Conservation (phyloP, 2,329 filamentous ascomycete genomes). For the Aspergillus sp. region DNA sequence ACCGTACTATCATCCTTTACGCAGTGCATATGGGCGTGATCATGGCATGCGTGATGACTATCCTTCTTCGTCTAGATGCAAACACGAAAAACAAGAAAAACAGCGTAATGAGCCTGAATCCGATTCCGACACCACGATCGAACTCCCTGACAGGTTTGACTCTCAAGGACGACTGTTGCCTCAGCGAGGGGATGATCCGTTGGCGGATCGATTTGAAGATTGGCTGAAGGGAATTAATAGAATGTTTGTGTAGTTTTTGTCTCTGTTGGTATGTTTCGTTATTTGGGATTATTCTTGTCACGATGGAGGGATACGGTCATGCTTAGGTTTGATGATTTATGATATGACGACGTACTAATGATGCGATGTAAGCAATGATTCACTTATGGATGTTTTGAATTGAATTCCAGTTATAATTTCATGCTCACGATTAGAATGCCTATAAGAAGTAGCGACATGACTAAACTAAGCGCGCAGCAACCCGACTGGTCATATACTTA, state of each 20-base stretch:
- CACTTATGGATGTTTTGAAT: too few species aligned
- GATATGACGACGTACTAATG: too few species aligned
- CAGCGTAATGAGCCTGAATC: constrained; percentile 16
- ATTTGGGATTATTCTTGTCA: too few species aligned
- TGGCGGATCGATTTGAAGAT: constrained; percentile 35
- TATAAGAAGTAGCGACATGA: too few species aligned
- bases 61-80: neutral
- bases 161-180: constrained; percentile 38
- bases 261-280: neutral
- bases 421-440: too few species aligned
- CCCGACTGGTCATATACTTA: constrained; percentile 3
- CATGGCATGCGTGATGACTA: neutral
- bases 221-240: constrained; percentile 32
- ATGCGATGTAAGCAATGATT: too few species aligned
- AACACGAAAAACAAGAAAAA: neutral
- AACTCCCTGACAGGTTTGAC: constrained; percentile 46
- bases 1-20: constrained; percentile 12
- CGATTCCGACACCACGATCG: constrained; percentile 45
- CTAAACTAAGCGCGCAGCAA: neutral
- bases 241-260: constrained; percentile 20
- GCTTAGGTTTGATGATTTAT: too few species aligned
- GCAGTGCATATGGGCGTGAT: constrained; percentile 4
- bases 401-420: too few species aligned
- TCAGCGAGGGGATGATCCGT: constrained; percentile 30
- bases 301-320: too few species aligned